phyloP scores from a whole-genome alignment of 352 stramenopile genomes.

The Phytophthora pluvialis region DNA sequence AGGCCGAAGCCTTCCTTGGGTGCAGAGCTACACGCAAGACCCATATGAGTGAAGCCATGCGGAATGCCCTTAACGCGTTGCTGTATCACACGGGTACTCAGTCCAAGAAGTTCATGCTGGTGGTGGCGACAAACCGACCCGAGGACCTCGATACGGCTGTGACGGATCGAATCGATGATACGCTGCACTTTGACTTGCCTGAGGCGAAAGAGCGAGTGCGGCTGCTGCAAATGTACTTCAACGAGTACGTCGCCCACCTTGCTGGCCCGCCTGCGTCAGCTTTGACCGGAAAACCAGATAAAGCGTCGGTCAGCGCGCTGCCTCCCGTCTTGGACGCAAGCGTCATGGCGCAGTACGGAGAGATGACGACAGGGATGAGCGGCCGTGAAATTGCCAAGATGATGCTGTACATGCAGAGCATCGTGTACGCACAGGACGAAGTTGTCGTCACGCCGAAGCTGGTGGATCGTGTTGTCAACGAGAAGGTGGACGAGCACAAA shows the following conservation, averaged over 20 bases:
- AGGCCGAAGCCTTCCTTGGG: slow-evolving; percentile 84
- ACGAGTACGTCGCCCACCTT: slow-evolving; percentile 58
- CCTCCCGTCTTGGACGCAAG: slow-evolving; percentile 20
- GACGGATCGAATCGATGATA: slow-evolving; percentile 85
- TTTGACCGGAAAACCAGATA: slow-evolving; percentile 9
- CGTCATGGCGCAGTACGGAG: slow-evolving; percentile 57
- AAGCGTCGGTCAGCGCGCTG: slow-evolving; percentile 27
- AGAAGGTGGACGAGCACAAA: slow-evolving; percentile 80
- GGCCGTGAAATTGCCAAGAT: slow-evolving; percentile 89
- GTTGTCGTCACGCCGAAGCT: slow-evolving; percentile 57
- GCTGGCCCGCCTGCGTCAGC: background rate
- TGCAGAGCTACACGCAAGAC: slow-evolving; percentile 79
- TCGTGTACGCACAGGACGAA: slow-evolving; percentile 78
- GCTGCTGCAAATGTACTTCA: slow-evolving; percentile 76
- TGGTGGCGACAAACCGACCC: slow-evolving; percentile 87
- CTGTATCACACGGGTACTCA: slow-evolving; percentile 82
- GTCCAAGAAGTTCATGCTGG: slow-evolving; percentile 78
- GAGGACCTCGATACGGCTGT: slow-evolving; percentile 81
- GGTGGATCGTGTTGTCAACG: slow-evolving; percentile 63
- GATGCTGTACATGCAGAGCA: slow-evolving; percentile 87
- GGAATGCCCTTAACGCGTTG: slow-evolving; percentile 84
- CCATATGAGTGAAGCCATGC: slow-evolving; percentile 86
- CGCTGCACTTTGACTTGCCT: slow-evolving; percentile 80
- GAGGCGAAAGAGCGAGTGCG: slow-evolving; percentile 64
- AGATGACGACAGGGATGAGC: slow-evolving; percentile 77